Evolutionary conservation across 805 yeast species (phyloP), one percentile per base, ranked within the genome.

Genomic region (Maudiozyma serrabonitensis): DNA sequence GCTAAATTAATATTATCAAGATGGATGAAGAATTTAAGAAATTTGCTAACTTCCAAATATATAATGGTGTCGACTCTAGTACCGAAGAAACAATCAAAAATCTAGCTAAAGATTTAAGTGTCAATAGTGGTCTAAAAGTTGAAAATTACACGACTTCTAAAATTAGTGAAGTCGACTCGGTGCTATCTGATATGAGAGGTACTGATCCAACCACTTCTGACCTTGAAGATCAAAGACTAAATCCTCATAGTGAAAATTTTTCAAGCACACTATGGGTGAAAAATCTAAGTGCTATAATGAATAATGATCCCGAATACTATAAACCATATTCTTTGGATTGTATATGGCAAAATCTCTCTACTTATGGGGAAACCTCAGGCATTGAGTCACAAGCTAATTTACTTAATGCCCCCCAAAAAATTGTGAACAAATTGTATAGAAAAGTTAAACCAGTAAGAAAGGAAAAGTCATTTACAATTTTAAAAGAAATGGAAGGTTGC

Each of bases 321-420:
- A 75, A 76, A 57, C 79, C 81, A 25, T 68, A 78, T 44, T 72
- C 75, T 21, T 67, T 81, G 47, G 82, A 87, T 8, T 68, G 84
- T 41, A 69, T 80, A 2, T 85, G 78, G 69, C 71, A 75, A 52
- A 66, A 81, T 56, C 67, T 84, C 54, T 65, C 80, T 50, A 86
- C 85, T 4, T 76, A 69, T 50, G 91, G 91, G 53, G 67, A 68
- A 34, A 78, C 81, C 19, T 63, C 73, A 3, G 81, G 75, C 57
- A 74, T 84, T 5, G 87, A 81, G 60, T 84, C 80, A 64, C 88
- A 82, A 61, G 67, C 80, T 12, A 82, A 84, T 3, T 76, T 79
- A 3, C 57, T 73, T n/a, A 82, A 80, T 57, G 53, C 66, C 2
- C 68, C 69, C 1, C 52, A 53, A 4, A 68, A 68, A 48, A 49